These are phyloP conservation scores for Fraxinus cuspidata DNA, from an alignment of 257 asterid genomes.

Conservation along the genomic window DNA sequence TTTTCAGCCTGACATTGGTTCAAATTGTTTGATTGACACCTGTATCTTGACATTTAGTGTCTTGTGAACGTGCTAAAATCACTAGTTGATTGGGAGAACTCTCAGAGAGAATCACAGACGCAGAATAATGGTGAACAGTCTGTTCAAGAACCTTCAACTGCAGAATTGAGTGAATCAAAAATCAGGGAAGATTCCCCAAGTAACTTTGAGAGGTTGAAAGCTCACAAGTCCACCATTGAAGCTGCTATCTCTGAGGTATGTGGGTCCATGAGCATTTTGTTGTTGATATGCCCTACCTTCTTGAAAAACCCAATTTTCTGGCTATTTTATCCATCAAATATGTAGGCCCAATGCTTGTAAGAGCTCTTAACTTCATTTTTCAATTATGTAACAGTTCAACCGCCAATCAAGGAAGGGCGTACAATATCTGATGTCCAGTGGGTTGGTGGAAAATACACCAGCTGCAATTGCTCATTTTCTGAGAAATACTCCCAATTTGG, in stretches of 20 bases:
- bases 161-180: conserved; percentile 58
- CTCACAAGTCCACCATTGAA: conserved; percentile 93
- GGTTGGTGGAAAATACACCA: conserved; percentile 79
- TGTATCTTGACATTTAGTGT: conserved; percentile 52
- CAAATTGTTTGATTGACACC: conserved; percentile 27
- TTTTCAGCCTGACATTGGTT: conserved; percentile 17
- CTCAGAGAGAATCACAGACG: conserved; percentile 62
- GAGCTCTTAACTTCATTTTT: conserved; percentile 28
- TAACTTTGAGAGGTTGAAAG: conserved; percentile 93
- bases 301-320: conserved; percentile 19
- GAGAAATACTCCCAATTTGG: conserved; percentile 75
- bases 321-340: conserved; percentile 17
- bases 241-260: conserved; percentile 93
- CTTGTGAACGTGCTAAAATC: conserved; percentile 86
- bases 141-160: conserved; percentile 48
- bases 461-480: conserved; percentile 89
- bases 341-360: conserved; percentile 21
- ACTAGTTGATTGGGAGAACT: conserved; percentile 84
- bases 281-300: conserved; percentile 26
- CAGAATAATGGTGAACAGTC: conserved; percentile 49
- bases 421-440: conserved; percentile 70
- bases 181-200: conserved; percentile 69
- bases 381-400: conserved; percentile 64
- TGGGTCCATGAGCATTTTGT: conserved; percentile 30
- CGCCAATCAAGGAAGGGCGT: conserved; percentile 83